A percentile compares a stretch with the other conserved stretches of the same genome.
These are phyloP conservation scores for Cadophora sp. DNA, from an alignment of 2,329 filamentous ascomycete genomes.

Conservation along the genomic window DNA sequence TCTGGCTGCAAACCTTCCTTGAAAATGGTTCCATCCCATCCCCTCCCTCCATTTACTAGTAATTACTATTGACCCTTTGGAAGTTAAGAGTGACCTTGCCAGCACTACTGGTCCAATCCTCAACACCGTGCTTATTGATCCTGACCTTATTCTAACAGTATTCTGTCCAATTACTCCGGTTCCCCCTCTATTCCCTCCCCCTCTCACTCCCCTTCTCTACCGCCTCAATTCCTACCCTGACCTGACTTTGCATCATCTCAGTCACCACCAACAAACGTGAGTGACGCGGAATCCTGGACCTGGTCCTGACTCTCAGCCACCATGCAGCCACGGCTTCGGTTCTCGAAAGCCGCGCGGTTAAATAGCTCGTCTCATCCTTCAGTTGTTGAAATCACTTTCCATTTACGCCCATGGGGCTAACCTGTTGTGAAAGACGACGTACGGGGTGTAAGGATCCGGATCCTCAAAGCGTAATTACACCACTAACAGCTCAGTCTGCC, in stretches of 20 bases:
- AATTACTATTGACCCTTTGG: no score
- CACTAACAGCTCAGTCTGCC: background rate
- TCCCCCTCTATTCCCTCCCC: background rate
- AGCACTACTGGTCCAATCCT: background rate
- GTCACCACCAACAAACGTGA: background rate
- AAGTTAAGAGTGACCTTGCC: background rate
- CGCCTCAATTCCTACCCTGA: background rate
- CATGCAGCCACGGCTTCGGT: conserved; percentile 4
- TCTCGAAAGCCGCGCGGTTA: conserved; percentile 18
- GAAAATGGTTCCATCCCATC: no score
- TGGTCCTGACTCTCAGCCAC: background rate
- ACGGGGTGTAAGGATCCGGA: conserved; percentile 7
- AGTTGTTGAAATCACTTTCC: background rate
- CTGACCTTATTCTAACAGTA: background rate
- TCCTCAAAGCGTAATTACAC: conserved; percentile 6
- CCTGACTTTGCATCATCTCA: background rate
- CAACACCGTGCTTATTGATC: no score
- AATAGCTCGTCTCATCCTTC: conserved; percentile 16
- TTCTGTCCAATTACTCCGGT: background rate
- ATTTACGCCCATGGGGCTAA: background rate
- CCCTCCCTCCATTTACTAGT: no score
- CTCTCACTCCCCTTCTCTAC: no score
- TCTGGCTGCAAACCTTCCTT: background rate
- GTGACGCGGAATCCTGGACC: background rate
- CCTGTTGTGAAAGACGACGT: conserved; percentile 1